Base-by-base conservation (phyloP, 83 land plant genomes). In the Picea abies region DNA sequence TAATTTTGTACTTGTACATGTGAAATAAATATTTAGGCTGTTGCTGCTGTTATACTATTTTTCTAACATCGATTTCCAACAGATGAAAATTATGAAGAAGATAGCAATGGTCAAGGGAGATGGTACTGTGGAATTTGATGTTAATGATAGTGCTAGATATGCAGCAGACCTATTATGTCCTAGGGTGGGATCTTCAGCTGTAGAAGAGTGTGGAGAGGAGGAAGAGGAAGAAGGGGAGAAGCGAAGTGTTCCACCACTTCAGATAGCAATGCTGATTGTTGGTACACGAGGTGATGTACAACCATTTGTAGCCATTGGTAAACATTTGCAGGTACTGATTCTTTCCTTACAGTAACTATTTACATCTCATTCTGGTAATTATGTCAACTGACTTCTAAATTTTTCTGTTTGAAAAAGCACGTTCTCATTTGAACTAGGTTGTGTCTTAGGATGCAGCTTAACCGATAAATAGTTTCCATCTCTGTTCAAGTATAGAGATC, bases 281-380 rank as follows among this genome's bases (percentile, higher is more conserved):
- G 99, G 98, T 29, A 97, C 99, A 5, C 93, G 98, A 64, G 99
- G 99, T 32, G 99, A 97, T 89, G 99, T 97, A 23, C 99, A 97
- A 79, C 99, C 99, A 58, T 97, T 96, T 90, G 82, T 97, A 82
- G 98, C 99, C 44, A 97, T 96, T 85, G 98, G 98, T 1, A 97
- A 97, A 81, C 88, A 88, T 62, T 84, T 97, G 83, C 99, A 97
- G 99, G 99, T 96, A 60, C 66, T 2, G 3, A 19, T 71, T 67
- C 29, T 12, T 68, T 75, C 60, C 60, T 6, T 22, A 49, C 17
- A 20, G 22, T 2, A 75, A 47, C 78, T 75, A 4, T 49, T 47
- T 41, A 22, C 44, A 75, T 44, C 12, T 75, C 16, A n/a, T 75
- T 75, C 60, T 75, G 20, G 7, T 11, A 41, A 58, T 58, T 58